Conservation (phyloP, 352 stramenopile genomes). For the Hyaloperonospora arabidopsidis region DNA sequence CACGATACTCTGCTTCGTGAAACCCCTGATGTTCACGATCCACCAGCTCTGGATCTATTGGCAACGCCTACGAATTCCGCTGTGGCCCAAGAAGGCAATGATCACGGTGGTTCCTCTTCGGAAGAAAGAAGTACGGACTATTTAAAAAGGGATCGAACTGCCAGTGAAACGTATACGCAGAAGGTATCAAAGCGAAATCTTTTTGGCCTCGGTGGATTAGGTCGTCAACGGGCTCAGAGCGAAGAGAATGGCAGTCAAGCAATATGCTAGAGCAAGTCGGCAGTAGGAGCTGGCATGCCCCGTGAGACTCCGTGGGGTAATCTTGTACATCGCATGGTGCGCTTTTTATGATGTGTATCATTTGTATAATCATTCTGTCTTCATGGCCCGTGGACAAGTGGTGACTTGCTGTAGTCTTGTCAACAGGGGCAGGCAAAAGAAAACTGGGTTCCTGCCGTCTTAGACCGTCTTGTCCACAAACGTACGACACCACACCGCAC, state of each 20-base stretch:
- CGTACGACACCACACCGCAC: no score
- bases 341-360: no score
- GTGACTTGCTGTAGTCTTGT: no score
- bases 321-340: no score
- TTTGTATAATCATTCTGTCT: no score
- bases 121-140: conserved; percentile 13
- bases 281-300: conserved; percentile 18
- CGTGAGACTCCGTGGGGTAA: no score
- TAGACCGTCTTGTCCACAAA: no score
- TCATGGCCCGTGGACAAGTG: no score
- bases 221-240: conserved; percentile 23
- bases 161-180: conserved; percentile 25
- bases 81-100: conserved; percentile 17
- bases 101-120: conserved; percentile 18
- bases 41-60: conserved; percentile 22
- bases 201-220: conserved; percentile 19
- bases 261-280: conserved; percentile 7
- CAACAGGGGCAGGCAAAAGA: no score
- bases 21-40: conserved; percentile 10
- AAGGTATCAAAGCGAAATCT: conserved; percentile 22
- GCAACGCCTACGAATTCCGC: conserved; percentile 21
- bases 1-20: conserved; percentile 15
- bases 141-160: conserved; percentile 16
- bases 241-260: conserved; percentile 21
- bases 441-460: no score